These are phyloP conservation scores for Clavispora fructus DNA, from an alignment of 805 yeast species.

Conservation along the genomic window DNA sequence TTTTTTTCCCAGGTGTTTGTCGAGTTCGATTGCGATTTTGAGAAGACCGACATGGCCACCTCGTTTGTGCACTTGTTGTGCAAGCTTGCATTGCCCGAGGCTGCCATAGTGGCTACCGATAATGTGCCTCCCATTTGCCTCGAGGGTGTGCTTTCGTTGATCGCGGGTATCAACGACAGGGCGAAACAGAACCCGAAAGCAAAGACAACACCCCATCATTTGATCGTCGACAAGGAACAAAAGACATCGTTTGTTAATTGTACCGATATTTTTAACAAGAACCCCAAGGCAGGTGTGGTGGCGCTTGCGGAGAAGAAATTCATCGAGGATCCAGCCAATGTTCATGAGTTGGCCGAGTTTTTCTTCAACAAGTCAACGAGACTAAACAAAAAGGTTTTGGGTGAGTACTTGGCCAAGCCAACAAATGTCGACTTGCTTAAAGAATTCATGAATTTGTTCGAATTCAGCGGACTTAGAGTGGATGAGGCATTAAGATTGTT, in stretches of 20 bases:
- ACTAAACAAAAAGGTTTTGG: slow-evolving; percentile 80
- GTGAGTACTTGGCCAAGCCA: slow-evolving; percentile 81
- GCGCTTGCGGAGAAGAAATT: slow-evolving; percentile 62
- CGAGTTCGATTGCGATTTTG: slow-evolving; percentile 87
- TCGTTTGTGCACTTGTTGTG: slow-evolving; percentile 67
- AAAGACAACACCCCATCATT: slow-evolving; percentile 14
- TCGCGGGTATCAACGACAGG: slow-evolving; percentile 57
- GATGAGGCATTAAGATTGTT: slow-evolving; percentile 89
- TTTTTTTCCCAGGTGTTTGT: slow-evolving; percentile 74
- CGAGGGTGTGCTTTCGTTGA: slow-evolving; percentile 74
- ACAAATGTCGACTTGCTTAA: slow-evolving; percentile 53
- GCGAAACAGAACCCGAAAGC: slow-evolving; percentile 24
- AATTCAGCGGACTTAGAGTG: slow-evolving; percentile 72
- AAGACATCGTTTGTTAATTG: slow-evolving; percentile 77
- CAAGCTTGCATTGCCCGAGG: slow-evolving; percentile 76
- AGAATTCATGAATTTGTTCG: slow-evolving; percentile 64
- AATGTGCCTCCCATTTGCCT: slow-evolving; percentile 90
- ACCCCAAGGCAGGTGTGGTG: slow-evolving; percentile 71
- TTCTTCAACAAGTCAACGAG: slow-evolving; percentile 75
- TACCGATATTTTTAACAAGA: slow-evolving; percentile 68
- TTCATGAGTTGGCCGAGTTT: slow-evolving; percentile 66
- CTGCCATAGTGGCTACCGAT: slow-evolving; percentile 73
- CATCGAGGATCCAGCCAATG: slow-evolving; percentile 43
- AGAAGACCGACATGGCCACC: slow-evolving; percentile 70
- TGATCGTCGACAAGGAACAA: slow-evolving; percentile 41